phyloP scores from a whole-genome alignment of 148 eudicot species.

The Spergularia marina region DNA sequence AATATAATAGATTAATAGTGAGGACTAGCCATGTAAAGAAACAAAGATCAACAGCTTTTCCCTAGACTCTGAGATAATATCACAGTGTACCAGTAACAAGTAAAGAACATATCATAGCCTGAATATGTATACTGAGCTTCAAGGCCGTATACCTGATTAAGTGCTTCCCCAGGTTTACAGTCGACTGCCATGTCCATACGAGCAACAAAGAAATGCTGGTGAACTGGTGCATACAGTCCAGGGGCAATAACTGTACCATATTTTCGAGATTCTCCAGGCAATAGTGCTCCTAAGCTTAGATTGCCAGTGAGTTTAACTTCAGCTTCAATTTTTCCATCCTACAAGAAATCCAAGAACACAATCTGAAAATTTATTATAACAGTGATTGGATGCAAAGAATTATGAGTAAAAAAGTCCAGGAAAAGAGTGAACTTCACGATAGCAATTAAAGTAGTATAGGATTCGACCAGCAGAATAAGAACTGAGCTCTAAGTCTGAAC shows the following conservation, averaged over 20 bases:
- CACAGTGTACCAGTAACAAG: not conserved
- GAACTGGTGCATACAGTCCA: conserved; percentile 97
- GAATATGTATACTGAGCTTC: not conserved
- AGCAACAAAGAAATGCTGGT: conserved; percentile 97
- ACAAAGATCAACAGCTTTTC: not conserved
- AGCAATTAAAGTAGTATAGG: not conserved
- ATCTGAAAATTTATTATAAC: not conserved
- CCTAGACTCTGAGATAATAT: not conserved
- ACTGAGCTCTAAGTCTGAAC: not conserved
- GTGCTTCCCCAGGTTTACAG: conserved; percentile 86
- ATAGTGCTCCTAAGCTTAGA: conserved; percentile 91
- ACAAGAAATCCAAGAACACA: not conserved
- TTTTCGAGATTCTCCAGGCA: conserved; percentile 87
- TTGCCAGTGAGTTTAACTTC: conserved; percentile 96
- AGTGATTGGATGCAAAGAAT: not conserved
- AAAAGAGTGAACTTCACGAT: not conserved
- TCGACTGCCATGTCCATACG: conserved; percentile 99
- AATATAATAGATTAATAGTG: too few species aligned
- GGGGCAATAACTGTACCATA: conserved; percentile 95
- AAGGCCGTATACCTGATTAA: conserved; percentile 62
- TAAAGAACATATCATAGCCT: not conserved
- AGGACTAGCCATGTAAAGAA: not conserved
- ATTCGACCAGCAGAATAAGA: not conserved
- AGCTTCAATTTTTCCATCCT: conserved; percentile 27
- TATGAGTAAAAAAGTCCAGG: not conserved